These are phyloP conservation scores for Escallonia rubra DNA, from an alignment of 129 eudicot genomes.

Conservation along the genomic window DNA sequence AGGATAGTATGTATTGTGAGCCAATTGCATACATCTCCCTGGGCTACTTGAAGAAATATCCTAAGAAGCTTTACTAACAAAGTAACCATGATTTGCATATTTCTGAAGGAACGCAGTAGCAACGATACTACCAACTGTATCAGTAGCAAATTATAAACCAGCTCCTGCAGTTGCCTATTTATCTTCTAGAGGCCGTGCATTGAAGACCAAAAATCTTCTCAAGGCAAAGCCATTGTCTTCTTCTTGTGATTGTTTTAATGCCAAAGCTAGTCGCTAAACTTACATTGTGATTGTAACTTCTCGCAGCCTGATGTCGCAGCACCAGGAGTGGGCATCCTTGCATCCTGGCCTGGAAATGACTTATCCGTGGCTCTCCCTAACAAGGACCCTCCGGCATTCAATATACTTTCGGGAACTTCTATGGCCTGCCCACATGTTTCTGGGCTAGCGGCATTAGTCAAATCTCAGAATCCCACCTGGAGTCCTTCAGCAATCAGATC, in stretches of 20 bases:
- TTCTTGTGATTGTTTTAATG: not conserved
- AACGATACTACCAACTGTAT: constrained; percentile 46
- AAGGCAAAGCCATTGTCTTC: constrained; percentile 30
- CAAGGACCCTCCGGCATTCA: constrained; percentile 40
- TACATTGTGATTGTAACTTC: not conserved
- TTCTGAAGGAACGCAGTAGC: constrained; percentile 52
- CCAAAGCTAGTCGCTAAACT: not conserved
- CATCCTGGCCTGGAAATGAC: constrained; percentile 73
- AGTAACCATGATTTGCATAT: not conserved
- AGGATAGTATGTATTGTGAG: not conserved
- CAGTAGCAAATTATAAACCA: constrained; percentile 46
- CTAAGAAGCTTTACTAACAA: too few species aligned
- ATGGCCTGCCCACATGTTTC: constrained; percentile 92
- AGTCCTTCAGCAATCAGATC: constrained; percentile 70
- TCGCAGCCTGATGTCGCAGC: constrained; percentile 88
- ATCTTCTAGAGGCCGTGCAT: constrained; percentile 82
- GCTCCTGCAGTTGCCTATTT: constrained; percentile 60
- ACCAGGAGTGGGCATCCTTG: constrained; percentile 86
- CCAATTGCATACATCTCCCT: too few species aligned
- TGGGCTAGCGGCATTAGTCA: constrained; percentile 62
- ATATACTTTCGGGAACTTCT: constrained; percentile 72
- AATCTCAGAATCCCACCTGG: constrained; percentile 65
- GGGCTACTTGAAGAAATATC: too few species aligned
- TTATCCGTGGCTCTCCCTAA: constrained; percentile 29
- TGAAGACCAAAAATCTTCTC: constrained; percentile 42